Base-by-base conservation (phyloP, 495 filamentous ascomycete genomes). In the Extremus antarcticus region DNA sequence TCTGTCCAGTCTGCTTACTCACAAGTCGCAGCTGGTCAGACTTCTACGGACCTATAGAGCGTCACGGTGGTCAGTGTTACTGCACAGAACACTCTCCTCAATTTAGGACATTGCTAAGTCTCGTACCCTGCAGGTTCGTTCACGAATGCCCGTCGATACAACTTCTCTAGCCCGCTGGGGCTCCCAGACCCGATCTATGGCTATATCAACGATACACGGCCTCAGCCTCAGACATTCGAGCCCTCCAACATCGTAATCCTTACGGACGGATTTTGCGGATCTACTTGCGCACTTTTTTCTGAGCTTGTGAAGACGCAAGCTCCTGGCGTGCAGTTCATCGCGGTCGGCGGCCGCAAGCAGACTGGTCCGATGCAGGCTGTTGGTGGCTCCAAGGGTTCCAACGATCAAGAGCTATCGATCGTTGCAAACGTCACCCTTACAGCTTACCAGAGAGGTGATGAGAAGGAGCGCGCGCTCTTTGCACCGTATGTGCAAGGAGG, bases 281-380 rank as follows among this genome's bases (percentile, higher is more conserved):
- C 73, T 0, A 67, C 77, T 32, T 81, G 77, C 61, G 66, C 74
- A 1, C 57, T 76, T 17, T 80, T 81, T 61, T 64, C 71, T 21
- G 78, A 81, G 61, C 63, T 76, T 50, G 75, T 81, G 72, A 71
- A 56, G 57, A 47, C 73, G n/a, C 58, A 68, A 66, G 75, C 70
- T n/a, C n/a, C n/a, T 38, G 73, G 71, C 41, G 74, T 76, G 1
- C 66, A 68, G 3, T 70, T 70, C 19, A 62, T 81, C 15, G 73
- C 71, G 13, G 66, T 73, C 17, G 78, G 78, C 35, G 78, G 78
- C 0, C 69, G 66, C 0, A 72, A 76, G 2, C 23, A 51, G 16
- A 41, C n/a, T 1, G 63, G 66, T 1, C 66, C 66, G 40, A 70
- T 66, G 65, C 66, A 70, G 55, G 21, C 62, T 45, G 63, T 65